Conservation (phyloP, 495 filamentous ascomycete genomes). For the Astrothelium macrocarpum region DNA sequence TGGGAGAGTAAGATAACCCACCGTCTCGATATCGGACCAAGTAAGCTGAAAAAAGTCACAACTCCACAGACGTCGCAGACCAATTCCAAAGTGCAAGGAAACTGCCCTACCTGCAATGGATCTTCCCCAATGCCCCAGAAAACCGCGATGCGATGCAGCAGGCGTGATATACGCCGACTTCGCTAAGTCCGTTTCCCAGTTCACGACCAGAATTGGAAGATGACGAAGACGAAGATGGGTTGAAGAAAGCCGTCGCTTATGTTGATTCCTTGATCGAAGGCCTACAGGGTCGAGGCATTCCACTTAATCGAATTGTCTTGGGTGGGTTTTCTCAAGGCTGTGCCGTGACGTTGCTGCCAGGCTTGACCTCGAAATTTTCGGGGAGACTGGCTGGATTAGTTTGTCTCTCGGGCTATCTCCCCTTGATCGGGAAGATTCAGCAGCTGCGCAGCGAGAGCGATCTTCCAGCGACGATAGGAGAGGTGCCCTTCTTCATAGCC, state of each 20-base stretch:
- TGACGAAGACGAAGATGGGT: constrained; percentile 31
- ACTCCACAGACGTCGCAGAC: constrained; percentile 22
- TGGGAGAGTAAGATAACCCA: constrained; percentile 27
- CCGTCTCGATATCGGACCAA: background rate
- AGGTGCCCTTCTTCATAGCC: constrained; percentile 26
- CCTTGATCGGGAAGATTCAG: constrained; percentile 22
- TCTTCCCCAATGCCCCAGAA: constrained; percentile 36
- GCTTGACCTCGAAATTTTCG: constrained; percentile 28
- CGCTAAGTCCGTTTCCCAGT: constrained; percentile 29
- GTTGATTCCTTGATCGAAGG: constrained; percentile 33
- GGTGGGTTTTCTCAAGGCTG: constrained; percentile 39
- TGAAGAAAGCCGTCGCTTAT: constrained; percentile 31
- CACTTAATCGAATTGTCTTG: constrained; percentile 31
- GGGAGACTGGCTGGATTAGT: constrained; percentile 33
- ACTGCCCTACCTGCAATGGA: constrained; percentile 33
- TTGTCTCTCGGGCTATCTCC: constrained; percentile 35
- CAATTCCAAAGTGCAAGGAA: constrained; percentile 37
- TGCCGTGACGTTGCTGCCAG: constrained; percentile 31
- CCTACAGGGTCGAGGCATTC: constrained; percentile 29
- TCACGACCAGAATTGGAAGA: constrained; percentile 27
- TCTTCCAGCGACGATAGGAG: constrained; percentile 21
- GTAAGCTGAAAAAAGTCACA: background rate
- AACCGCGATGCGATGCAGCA: constrained; percentile 32
- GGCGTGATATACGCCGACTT: constrained; percentile 35
- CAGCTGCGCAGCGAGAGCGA: constrained; percentile 21